phyloP scores from a whole-genome alignment of 2,329 filamentous ascomycete species.

The Alternaria brassicae region DNA sequence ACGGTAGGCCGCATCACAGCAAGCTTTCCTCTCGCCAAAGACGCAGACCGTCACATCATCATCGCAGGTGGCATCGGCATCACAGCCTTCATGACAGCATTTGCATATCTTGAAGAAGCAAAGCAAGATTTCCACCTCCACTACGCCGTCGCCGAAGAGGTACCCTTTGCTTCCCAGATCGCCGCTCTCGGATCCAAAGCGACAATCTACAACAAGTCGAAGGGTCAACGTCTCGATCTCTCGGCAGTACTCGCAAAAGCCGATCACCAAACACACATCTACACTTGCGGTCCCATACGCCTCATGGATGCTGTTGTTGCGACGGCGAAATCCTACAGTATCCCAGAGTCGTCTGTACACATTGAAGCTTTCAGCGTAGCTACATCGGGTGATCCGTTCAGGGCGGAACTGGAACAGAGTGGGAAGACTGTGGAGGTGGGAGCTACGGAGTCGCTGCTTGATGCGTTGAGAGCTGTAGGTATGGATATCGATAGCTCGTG shows the following conservation, averaged over 20 bases:
- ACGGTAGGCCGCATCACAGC: slow-evolving; percentile 60
- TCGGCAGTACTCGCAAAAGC: slow-evolving; percentile 54
- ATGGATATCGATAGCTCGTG: slow-evolving; percentile 56
- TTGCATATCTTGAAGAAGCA: slow-evolving; percentile 46
- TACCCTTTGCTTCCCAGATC: slow-evolving; percentile 63
- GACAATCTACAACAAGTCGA: slow-evolving; percentile 61
- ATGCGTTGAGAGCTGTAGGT: slow-evolving; percentile 52
- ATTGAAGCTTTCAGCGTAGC: slow-evolving; percentile 66
- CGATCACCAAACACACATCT: slow-evolving; percentile 64
- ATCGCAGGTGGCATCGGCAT: slow-evolving; percentile 71
- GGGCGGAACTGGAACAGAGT: slow-evolving; percentile 59
- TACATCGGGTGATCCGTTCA: slow-evolving; percentile 65
- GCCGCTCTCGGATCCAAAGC: slow-evolving; percentile 53
- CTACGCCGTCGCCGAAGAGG: slow-evolving; percentile 63
- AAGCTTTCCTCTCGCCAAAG: slow-evolving; percentile 55
- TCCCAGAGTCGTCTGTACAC: slow-evolving; percentile 63
- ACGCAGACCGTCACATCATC: slow-evolving; percentile 67
- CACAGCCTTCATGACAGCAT: slow-evolving; percentile 66
- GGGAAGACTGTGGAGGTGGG: slow-evolving; percentile 55
- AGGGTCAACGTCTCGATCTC: slow-evolving; percentile 63
- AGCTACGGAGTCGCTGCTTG: slow-evolving; percentile 52
- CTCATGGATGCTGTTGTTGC: slow-evolving; percentile 62
- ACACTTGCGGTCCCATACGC: slow-evolving; percentile 66
- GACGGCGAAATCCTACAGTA: slow-evolving; percentile 52
- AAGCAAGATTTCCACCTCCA: slow-evolving; percentile 61